Conservation (phyloP, 2,329 filamentous ascomycete species). For the Pseudogymnoascus sp. region DNA sequence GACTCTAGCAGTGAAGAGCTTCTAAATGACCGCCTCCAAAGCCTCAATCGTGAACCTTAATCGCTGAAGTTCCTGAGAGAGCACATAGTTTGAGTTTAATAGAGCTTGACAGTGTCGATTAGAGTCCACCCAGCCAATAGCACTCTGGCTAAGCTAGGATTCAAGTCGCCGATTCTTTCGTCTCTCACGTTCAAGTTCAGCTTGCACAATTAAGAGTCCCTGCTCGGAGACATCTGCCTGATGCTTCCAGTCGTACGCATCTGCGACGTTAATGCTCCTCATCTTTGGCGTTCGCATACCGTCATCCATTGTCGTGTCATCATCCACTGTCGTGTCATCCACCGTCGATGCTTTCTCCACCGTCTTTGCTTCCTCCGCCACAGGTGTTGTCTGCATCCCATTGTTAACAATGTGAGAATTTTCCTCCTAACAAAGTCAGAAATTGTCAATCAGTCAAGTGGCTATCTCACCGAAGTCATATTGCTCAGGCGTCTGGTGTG, state of each 20-base stretch:
- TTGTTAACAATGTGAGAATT: background rate
- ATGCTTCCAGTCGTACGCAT: slow-evolving; percentile 13
- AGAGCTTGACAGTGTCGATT: background rate
- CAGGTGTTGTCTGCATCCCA: slow-evolving; percentile 21
- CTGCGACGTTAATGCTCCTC: slow-evolving; percentile 13
- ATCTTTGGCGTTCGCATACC: slow-evolving; percentile 13
- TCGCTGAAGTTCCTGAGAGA: slow-evolving; percentile 11
- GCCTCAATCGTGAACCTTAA: slow-evolving; percentile 14
- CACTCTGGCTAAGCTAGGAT: slow-evolving; percentile 11
- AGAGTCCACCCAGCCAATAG: slow-evolving; percentile 9
- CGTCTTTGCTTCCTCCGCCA: slow-evolving; percentile 28
- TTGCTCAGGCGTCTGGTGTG: background rate
- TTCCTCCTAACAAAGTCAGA: background rate
- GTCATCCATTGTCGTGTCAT: background rate
- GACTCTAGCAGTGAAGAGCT: background rate
- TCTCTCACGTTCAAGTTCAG: slow-evolving; percentile 13
- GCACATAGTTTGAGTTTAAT: background rate
- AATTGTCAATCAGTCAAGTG: background rate
- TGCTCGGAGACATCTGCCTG: slow-evolving; percentile 13
- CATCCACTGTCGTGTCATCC: too few species aligned
- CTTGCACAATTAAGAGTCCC: slow-evolving; percentile 10
- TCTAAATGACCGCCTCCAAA: slow-evolving; percentile 16
- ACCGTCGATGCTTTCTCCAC: slow-evolving; percentile 23
- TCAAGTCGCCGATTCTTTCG: slow-evolving; percentile 14
- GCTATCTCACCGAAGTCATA: background rate